Percentiles rank a stretch among this genome's conserved stretches.
phyloP scores from a whole-genome alignment of 2,329 filamentous ascomycete species.

The Neoscytalidium dimidiatum region DNA sequence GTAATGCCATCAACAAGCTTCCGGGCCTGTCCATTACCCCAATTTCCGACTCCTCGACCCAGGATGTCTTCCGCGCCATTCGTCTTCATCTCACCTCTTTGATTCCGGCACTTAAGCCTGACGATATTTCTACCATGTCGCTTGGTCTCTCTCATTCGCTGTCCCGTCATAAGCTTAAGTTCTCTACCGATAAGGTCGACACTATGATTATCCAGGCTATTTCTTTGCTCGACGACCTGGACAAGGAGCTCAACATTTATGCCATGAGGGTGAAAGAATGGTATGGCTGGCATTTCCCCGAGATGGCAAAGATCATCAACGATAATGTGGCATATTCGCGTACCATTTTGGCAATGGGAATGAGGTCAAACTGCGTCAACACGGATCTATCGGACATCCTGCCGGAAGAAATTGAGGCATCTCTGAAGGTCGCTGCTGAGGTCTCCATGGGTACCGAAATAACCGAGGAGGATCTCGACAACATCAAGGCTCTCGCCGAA shows the following conservation, averaged over 20 bases:
- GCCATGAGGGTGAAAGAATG: conserved; percentile 99
- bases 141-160: conserved; percentile 96
- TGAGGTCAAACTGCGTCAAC: conserved; percentile 76
- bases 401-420: conserved; percentile 89
- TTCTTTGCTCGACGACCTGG: conserved; percentile 84
- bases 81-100: conserved; percentile 87
- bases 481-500: conserved; percentile 88
- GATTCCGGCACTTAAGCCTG: conserved; percentile 81
- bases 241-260: conserved; percentile 98
- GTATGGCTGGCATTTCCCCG: conserved; percentile 99
- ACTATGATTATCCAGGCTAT: conserved; percentile 99
- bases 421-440: conserved; percentile 92
- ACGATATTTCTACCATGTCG: conserved; percentile 91
- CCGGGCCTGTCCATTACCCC: conserved; percentile 83
- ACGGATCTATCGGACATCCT: conserved; percentile 85
- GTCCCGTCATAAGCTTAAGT: conserved; percentile 90
- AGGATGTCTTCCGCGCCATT: conserved; percentile 92
- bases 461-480: conserved; percentile 85
- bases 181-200: conserved; percentile 97
- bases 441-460: conserved; percentile 99
- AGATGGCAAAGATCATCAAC: conserved; percentile 94
- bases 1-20: conserved; percentile 88
- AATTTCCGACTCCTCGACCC: conserved; percentile 77
- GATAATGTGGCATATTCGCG: conserved; percentile 94
- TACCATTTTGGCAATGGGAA: conserved; percentile 85